Percentiles rank a stretch among this genome's conserved stretches.
Evolutionary conservation across 441 rosid genomes (phyloP).

Genomic region (Bruguiera hainesii): DNA sequence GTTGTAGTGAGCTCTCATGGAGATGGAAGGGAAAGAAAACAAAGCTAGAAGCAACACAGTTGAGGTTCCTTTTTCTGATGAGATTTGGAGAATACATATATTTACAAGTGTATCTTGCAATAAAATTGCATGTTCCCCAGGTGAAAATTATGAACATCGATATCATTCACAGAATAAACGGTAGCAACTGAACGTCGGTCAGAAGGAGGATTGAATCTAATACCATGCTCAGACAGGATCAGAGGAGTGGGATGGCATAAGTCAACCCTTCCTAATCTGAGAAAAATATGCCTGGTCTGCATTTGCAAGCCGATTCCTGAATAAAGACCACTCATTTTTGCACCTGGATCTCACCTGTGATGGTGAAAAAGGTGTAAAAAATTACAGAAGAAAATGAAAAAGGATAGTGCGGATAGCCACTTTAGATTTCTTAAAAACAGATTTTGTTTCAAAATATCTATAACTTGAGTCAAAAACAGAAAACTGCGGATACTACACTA

Average conservation of each 20-base stretch:
- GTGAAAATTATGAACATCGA: too few species aligned
- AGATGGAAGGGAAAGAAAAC: too few species aligned
- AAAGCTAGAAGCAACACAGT: too few species aligned
- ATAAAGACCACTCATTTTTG: slow-evolving; percentile 74
- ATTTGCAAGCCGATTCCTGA: slow-evolving; percentile 52
- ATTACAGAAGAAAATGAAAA: background rate
- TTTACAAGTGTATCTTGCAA: too few species aligned
- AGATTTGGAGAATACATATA: too few species aligned
- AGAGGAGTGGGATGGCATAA: background rate
- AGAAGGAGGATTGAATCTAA: too few species aligned
- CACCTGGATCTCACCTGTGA: slow-evolving; percentile 80
- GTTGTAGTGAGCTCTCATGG: too few species aligned
- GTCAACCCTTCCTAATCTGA: slow-evolving; percentile 31
- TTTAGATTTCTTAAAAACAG: background rate
- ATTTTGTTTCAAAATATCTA: background rate
- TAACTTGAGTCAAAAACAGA: background rate
- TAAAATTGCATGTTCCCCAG: too few species aligned
- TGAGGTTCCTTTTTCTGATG: too few species aligned
- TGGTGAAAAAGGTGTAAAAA: slow-evolving; percentile 7
- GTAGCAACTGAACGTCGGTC: too few species aligned
- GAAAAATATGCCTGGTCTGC: slow-evolving; percentile 62
- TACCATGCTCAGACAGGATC: too few species aligned
- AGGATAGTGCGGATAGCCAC: background rate
- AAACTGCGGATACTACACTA: background rate
- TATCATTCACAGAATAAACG: too few species aligned